These are phyloP conservation scores for Ashbya aceris DNA, from an alignment of 1,139 yeast species.

Conservation along the genomic window DNA sequence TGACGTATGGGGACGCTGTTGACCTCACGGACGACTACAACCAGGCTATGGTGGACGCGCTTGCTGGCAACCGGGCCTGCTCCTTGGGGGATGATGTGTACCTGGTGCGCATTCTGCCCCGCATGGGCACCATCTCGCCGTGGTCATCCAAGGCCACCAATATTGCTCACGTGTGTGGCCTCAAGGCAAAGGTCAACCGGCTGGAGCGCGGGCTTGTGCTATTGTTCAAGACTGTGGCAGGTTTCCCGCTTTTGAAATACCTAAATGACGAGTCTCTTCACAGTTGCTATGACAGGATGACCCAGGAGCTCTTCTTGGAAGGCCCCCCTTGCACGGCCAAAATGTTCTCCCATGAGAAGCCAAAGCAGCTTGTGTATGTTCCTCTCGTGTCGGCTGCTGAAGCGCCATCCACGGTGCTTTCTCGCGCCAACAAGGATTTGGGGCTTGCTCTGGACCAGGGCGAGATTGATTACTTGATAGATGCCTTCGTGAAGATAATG, in stretches of 20 bases:
- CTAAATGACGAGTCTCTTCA: constrained; percentile 49
- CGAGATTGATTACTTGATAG: constrained; percentile 78
- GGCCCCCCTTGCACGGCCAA: constrained; percentile 56
- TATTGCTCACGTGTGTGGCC: constrained; percentile 82
- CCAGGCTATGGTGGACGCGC: constrained; percentile 39
- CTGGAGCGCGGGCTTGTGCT: constrained; percentile 86
- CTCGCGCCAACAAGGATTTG: constrained; percentile 67
- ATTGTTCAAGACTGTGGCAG: constrained; percentile 58
- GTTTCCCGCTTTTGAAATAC: constrained; percentile 51
- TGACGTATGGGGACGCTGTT: constrained; percentile 66
- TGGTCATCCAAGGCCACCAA: constrained; percentile 99
- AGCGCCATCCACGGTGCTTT: constrained; percentile 49
- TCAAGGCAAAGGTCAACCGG: constrained; percentile 59
- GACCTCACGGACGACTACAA: constrained; percentile 45
- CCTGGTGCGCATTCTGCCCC: constrained; percentile 72
- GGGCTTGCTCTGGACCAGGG: constrained; percentile 91
- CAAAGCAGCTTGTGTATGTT: constrained; percentile 77
- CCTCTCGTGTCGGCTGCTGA: constrained; percentile 38
- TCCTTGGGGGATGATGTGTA: constrained; percentile 43
- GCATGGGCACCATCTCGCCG: constrained; percentile 95
- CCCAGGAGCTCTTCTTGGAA: constrained; percentile 58
- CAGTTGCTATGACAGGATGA: constrained; percentile 89
- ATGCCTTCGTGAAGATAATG: constrained; percentile 64
- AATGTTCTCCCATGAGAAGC: constrained; percentile 67
- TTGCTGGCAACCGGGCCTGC: constrained; percentile 21